Conservation (phyloP, 768 basidiomycete genomes). For the Boletus tomentosulus region DNA sequence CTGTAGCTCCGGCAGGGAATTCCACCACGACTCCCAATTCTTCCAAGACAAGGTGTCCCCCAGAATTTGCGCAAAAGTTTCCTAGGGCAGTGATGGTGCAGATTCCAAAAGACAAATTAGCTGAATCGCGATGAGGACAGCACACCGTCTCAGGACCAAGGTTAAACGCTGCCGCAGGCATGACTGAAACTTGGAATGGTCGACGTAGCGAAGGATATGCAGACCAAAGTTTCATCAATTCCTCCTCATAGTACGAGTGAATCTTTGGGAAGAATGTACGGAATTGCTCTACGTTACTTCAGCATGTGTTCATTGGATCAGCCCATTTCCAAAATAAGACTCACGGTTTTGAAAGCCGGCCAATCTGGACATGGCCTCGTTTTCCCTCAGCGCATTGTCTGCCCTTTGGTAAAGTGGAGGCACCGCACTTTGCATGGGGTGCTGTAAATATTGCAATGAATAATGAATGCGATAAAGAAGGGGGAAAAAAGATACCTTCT, state of each 20-base stretch:
- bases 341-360: slow-evolving; percentile 1
- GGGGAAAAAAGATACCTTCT: background rate
- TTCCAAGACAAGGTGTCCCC: background rate
- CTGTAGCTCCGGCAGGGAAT: background rate
- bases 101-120: slow-evolving; percentile 3
- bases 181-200: background rate
- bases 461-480: too few relatives aligned
- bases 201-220: background rate
- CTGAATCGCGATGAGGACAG: background rate
- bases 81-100: slow-evolving; percentile 4
- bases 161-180: slow-evolving; percentile 1
- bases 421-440: background rate
- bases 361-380: background rate
- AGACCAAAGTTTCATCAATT: background rate
- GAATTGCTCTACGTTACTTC: background rate
- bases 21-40: background rate
- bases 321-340: background rate
- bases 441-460: background rate
- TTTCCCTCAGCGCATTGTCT: background rate
- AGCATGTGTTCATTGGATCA: too few relatives aligned
- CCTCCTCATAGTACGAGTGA: background rate
- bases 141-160: background rate
- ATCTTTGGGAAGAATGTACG: background rate
- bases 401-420: fast-evolving
- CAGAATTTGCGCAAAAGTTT: fast-evolving